Conservation (phyloP, 192 early-diverging fungal species). For the Coemansia sp. region DNA sequence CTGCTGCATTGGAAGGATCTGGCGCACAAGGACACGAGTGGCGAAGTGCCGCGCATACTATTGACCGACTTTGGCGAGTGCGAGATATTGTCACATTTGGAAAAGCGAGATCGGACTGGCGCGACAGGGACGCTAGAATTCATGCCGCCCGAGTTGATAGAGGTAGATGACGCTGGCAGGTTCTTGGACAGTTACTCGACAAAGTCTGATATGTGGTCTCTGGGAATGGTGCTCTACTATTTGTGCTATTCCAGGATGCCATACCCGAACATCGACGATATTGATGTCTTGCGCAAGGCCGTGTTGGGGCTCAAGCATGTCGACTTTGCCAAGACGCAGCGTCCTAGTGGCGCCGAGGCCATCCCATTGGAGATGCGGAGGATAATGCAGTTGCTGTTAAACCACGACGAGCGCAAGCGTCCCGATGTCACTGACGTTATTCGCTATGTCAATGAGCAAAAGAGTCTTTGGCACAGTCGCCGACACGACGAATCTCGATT, state of each 20-base stretch:
- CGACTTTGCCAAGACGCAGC: constrained; percentile 31
- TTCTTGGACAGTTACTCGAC: constrained; percentile 80
- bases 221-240: constrained; percentile 94
- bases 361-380: constrained; percentile 40
- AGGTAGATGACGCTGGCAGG: constrained; percentile 65
- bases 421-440: constrained; percentile 45
- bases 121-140: constrained; percentile 96
- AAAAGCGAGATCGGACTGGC: constrained; percentile 82
- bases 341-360: constrained; percentile 25
- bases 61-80: constrained; percentile 99
- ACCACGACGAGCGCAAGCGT: constrained; percentile 45
- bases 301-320: constrained; percentile 68
- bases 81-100: constrained; percentile 75
- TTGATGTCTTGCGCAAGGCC: constrained; percentile 81
- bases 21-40: constrained; percentile 29
- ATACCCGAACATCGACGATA: constrained; percentile 84
- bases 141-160: constrained; percentile 83
- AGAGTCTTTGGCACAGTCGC: constrained; percentile 43
- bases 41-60: constrained; percentile 73
- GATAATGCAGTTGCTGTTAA: constrained; percentile 43
- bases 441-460: constrained; percentile 29
- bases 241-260: constrained; percentile 87
- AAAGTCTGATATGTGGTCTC: constrained; percentile 93
- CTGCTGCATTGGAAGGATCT: constrained; percentile 73
- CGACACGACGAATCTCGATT: constrained; percentile 37